These are phyloP conservation scores for Suhomyces kilbournensis DNA, from an alignment of 805 yeast species.

Conservation along the genomic window DNA sequence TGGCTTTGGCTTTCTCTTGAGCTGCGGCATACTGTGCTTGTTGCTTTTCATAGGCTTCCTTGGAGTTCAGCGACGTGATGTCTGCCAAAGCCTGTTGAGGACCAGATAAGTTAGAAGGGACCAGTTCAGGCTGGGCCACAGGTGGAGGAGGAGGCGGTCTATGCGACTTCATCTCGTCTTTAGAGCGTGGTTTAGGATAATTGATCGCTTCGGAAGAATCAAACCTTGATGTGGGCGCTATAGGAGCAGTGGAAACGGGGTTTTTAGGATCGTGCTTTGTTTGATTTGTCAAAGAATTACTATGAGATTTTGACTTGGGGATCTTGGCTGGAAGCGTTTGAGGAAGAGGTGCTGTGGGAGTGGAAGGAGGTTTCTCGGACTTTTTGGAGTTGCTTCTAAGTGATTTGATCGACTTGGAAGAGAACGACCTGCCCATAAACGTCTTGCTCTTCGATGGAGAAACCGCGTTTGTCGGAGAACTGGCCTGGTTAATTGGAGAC, in stretches of 20 bases:
- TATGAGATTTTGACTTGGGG: constrained; percentile 44
- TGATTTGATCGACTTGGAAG: constrained; percentile 36
- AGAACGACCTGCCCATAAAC: constrained; percentile 34
- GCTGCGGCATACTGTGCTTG: constrained; percentile 10
- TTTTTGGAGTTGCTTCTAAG: constrained; percentile 24
- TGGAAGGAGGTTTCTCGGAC: constrained; percentile 12
- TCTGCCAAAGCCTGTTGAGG: constrained; percentile 20
- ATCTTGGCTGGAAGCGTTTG: constrained; percentile 16
- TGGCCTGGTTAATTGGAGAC: constrained; percentile 1
- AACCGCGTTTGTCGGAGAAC: constrained; percentile 5
- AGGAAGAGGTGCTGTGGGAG: constrained; percentile 15
- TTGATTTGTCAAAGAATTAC: constrained; percentile 32
- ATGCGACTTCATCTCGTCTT: constrained; percentile 29
- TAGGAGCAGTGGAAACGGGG: constrained; percentile 39
- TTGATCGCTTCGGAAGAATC: constrained; percentile 7
- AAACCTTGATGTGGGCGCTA: constrained; percentile 29
- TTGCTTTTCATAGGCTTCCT: constrained; percentile 10
- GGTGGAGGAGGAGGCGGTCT: constrained; percentile 47
- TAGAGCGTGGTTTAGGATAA: constrained; percentile 19
- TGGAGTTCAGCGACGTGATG: constrained; percentile 7
- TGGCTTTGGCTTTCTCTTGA: constrained; percentile 7
- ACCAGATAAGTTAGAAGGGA: constrained; percentile 33
- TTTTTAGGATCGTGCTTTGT: constrained; percentile 16
- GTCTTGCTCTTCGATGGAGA: constrained; percentile 13
- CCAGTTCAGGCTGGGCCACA: constrained; percentile 14